Evolutionary conservation across 495 filamentous ascomycete genomes (phyloP).

Genomic region (Neurospora sp.): DNA sequence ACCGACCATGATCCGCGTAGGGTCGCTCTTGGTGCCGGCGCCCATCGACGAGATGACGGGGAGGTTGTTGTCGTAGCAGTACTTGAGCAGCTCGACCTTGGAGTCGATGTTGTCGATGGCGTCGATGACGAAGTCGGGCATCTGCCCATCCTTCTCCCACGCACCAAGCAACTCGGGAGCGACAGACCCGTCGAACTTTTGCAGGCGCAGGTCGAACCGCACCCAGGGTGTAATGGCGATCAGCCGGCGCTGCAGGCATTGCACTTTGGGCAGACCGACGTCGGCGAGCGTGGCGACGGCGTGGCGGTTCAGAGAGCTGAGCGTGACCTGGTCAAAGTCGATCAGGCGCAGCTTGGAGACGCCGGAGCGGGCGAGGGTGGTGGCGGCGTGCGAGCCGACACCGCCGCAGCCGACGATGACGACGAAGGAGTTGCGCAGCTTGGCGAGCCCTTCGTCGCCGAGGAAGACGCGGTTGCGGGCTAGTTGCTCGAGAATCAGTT

Average conservation of each 20-base stretch:
- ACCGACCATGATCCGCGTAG: constrained; percentile 80
- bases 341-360: constrained; percentile 79
- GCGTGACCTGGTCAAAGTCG: constrained; percentile 95
- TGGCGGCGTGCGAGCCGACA: constrained; percentile 83
- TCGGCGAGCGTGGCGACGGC: constrained; percentile 89
- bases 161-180: constrained; percentile 55
- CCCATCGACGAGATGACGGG: constrained; percentile 93
- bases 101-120: constrained; percentile 98
- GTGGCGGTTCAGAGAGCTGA: constrained; percentile 88
- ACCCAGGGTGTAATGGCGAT: constrained; percentile 87
- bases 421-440: constrained; percentile 72
- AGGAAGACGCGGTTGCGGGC: constrained; percentile 93
- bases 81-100: constrained; percentile 84
- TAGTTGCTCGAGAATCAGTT: constrained; percentile 90
- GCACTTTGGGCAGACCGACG: constrained; percentile 91
- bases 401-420: constrained; percentile 90
- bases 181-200: constrained; percentile 62
- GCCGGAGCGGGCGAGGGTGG: constrained; percentile 81
- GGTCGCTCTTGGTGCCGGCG: constrained; percentile 94
- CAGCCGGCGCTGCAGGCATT: constrained; percentile 64
- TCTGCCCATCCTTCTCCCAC: constrained; percentile 48
- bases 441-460: constrained; percentile 63
- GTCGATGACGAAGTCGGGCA: constrained; percentile 82
- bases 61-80: constrained; percentile 66
- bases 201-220: constrained; percentile 74